Conservation (phyloP, 2,329 filamentous ascomycete species). For the Calonectria honghensis region DNA sequence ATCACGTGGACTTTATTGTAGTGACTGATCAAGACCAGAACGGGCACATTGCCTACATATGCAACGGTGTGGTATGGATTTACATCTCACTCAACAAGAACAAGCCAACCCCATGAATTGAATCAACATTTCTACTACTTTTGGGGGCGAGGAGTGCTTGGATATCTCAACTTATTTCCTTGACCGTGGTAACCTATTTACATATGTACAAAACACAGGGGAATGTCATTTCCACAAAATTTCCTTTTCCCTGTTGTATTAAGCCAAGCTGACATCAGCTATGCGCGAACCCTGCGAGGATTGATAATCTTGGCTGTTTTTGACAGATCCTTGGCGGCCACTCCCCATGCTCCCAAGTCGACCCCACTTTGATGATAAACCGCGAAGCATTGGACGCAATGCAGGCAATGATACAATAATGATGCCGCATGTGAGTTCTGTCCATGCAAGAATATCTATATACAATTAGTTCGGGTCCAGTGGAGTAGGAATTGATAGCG, state of each 20-base stretch:
- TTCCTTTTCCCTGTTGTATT: neutral
- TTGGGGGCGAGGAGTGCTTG: neutral
- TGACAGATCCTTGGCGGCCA: neutral
- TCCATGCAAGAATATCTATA: constrained; percentile 21
- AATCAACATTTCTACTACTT: neutral
- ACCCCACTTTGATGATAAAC: neutral
- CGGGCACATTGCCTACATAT: too few relatives aligned
- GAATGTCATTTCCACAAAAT: too few relatives aligned
- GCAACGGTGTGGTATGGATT: too few relatives aligned
- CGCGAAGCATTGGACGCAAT: constrained; percentile 9
- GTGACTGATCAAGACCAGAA: too few relatives aligned
- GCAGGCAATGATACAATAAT: constrained; percentile 15
- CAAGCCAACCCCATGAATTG: too few relatives aligned
- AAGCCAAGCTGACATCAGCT: neutral
- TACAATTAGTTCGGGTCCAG: neutral
- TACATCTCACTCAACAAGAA: too few relatives aligned
- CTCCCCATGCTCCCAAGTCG: neutral
- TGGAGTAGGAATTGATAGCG: too few relatives aligned
- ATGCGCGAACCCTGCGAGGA: neutral
- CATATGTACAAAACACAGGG: too few relatives aligned
- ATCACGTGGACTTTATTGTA: neutral
- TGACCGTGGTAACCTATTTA: neutral
- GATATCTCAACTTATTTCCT: neutral
- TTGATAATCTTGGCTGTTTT: constrained; percentile 19
- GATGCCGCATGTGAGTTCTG: neutral